A percentile compares a stretch with the other conserved stretches of the same genome.
phyloP scores from a whole-genome alignment of 495 filamentous ascomycete genomes.

The Cercophora scortea region DNA sequence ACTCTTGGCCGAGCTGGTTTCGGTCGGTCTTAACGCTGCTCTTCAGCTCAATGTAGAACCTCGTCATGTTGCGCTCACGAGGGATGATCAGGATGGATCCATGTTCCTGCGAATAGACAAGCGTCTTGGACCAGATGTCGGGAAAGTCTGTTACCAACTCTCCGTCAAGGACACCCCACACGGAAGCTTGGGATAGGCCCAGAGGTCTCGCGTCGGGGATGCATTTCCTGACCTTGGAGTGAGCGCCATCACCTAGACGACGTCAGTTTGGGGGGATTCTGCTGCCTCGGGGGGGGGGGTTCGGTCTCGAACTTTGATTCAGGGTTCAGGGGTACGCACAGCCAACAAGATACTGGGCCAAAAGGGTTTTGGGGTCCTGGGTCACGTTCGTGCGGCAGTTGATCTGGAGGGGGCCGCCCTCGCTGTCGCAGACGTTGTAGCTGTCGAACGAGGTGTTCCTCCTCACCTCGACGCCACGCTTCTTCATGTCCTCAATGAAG shows the following conservation, averaged over 20 bases:
- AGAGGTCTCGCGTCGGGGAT: slow-evolving; percentile 49
- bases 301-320: neutral
- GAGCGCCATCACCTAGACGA: slow-evolving; percentile 38
- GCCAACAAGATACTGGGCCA: slow-evolving; percentile 45
- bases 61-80: slow-evolving; percentile 58
- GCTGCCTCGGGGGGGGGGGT: slow-evolving; percentile 1
- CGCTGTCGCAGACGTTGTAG: slow-evolving; percentile 35
- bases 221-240: slow-evolving; percentile 45
- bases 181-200: slow-evolving; percentile 52
- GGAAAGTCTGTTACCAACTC: slow-evolving; percentile 61
- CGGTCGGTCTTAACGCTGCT: slow-evolving; percentile 41
- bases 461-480: slow-evolving; percentile 48
- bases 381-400: slow-evolving; percentile 33
- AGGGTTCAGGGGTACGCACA: slow-evolving; percentile 26
- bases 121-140: slow-evolving; percentile 62
- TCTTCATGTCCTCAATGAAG: slow-evolving; percentile 55
- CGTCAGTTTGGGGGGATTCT: slow-evolving; percentile 7
- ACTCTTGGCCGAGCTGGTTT: slow-evolving; percentile 45
- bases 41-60: slow-evolving; percentile 62
- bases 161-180: slow-evolving; percentile 66
- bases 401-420: slow-evolving; percentile 32
- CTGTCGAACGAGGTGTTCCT: slow-evolving; percentile 50
- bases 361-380: slow-evolving; percentile 32
- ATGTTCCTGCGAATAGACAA: slow-evolving; percentile 48
- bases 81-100: slow-evolving; percentile 64